Conservation (phyloP, 2,329 filamentous ascomycete genomes). For the Pseudogymnoascus sp. region DNA sequence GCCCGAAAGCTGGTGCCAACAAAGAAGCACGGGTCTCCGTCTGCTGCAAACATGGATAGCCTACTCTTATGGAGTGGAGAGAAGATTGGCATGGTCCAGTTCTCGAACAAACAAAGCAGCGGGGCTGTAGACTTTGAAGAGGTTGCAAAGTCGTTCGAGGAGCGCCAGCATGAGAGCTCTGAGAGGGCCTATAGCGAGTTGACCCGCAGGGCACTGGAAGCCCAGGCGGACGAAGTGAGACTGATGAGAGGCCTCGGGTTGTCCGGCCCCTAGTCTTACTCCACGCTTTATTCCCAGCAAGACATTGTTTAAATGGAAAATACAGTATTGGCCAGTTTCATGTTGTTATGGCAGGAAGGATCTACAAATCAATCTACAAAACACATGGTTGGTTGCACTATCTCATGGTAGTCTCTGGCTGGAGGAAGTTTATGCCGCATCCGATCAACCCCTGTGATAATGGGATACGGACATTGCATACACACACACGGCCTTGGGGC, state of each 20-base stretch:
- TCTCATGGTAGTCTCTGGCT: neutral
- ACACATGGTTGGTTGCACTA: neutral
- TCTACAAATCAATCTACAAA: neutral
- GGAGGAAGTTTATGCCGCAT: neutral
- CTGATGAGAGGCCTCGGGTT: slow-evolving; percentile 63
- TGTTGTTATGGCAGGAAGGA: neutral
- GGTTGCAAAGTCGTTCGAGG: slow-evolving; percentile 32
- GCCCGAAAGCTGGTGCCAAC: slow-evolving; percentile 65
- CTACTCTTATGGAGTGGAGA: slow-evolving; percentile 85
- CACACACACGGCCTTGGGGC: neutral
- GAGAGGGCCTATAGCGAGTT: slow-evolving; percentile 55
- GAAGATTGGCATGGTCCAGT: slow-evolving; percentile 63
- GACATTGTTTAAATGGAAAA: neutral
- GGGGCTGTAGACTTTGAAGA: slow-evolving; percentile 44
- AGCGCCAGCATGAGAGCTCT: slow-evolving; percentile 43
- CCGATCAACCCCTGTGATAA: neutral
- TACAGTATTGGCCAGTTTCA: neutral
- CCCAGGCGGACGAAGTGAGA: slow-evolving; percentile 69
- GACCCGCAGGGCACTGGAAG: slow-evolving; percentile 68
- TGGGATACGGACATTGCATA: neutral
- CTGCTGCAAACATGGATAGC: slow-evolving; percentile 50
- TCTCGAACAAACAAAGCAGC: slow-evolving; percentile 46
- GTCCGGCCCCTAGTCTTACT: neutral
- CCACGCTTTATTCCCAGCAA: neutral
- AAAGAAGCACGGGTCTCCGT: slow-evolving; percentile 30